phyloP scores from a whole-genome alignment of 352 stramenopile species.

The Elongisporangium undulatum region DNA sequence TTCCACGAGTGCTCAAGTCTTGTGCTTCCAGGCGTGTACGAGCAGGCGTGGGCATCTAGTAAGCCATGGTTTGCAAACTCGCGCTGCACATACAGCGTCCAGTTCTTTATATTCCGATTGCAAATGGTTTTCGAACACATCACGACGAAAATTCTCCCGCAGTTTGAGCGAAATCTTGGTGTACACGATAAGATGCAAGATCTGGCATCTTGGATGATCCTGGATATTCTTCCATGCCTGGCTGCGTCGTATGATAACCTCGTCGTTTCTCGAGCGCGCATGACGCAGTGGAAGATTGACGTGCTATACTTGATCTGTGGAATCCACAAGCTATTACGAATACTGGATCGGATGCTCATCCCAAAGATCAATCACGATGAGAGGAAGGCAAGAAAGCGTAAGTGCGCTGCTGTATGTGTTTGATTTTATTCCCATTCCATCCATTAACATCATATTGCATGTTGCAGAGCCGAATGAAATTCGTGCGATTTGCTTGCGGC shows the following conservation, averaged over 20 bases:
- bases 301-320: conserved; percentile 64
- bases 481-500: conserved; percentile 34
- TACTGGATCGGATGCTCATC: conserved; percentile 52
- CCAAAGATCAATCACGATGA: conserved; percentile 6
- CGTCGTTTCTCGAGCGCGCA: conserved; percentile 33
- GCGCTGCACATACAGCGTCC: conserved; percentile 49
- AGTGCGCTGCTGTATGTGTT: conserved; percentile 1
- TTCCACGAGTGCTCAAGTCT: conserved; percentile 56
- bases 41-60: conserved; percentile 44
- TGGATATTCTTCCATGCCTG: conserved; percentile 43
- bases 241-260: conserved; percentile 43
- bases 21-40: conserved; percentile 43
- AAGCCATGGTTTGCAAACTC: conserved; percentile 65
- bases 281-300: conserved; percentile 69
- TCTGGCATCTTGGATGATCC: conserved; percentile 34
- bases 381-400: conserved; percentile 14
- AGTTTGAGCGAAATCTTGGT: conserved; percentile 45
- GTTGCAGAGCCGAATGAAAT: conserved; percentile 38
- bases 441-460: background rate
- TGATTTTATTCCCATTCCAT: background rate
- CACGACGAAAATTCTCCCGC: conserved; percentile 25
- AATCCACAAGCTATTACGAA: conserved; percentile 36
- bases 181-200: conserved; percentile 70
- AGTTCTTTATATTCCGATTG: conserved; percentile 48
- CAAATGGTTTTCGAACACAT: conserved; percentile 43